Evolutionary conservation across 139 green algal genomes (phyloP), one percentile per base, ranked within the genome.

Genomic region (Diplosphaera chodatii): DNA sequence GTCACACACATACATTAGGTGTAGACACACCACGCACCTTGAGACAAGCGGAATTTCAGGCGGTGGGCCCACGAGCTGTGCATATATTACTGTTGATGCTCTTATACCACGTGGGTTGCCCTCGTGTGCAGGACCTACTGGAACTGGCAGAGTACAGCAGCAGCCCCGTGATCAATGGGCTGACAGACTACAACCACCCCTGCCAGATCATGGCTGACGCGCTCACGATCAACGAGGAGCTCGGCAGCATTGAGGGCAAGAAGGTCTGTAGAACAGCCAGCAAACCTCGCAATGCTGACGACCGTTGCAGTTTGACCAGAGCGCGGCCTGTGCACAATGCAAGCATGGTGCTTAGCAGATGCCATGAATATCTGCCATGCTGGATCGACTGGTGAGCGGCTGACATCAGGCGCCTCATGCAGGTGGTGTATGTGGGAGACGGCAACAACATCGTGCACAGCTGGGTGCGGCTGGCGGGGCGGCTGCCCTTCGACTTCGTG

Each of bases 161-260:
- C 4, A 84, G 92, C 21, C 95, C 95, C 0, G 89, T 99, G 29
- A 88, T 99, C 77, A 99, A 99, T 78, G 95, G 95, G 4, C 86
- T 99, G 0, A 99, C 95, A 1, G 94, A 99, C 80, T 99, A 98
- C 89, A 99, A 99, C 87, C 95, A 99, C 83, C 95, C 95, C 13
- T 97, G 92, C 79, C 93, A 91, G 82, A 97, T 98, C 82, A 97
- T 99, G 92, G 93, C 95, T 6, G 95, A 99, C 66, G 93, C 93
- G 34, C 77, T 99, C 63, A 99, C 95, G 0, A 93, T 98, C 48
- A 67, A 82, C 30, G 90, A 96, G 75, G 64, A 84, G 32, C 41
- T 90, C 22, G 90, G 90, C 30, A 55, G 67, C 34, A 79, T 96
- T 4, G 94, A 98, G 78, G 75, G 83, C 40, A 79, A 89, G 32